Base-by-base conservation (phyloP, 495 filamentous ascomycete species). In the Trichocladium uniseriatum region DNA sequence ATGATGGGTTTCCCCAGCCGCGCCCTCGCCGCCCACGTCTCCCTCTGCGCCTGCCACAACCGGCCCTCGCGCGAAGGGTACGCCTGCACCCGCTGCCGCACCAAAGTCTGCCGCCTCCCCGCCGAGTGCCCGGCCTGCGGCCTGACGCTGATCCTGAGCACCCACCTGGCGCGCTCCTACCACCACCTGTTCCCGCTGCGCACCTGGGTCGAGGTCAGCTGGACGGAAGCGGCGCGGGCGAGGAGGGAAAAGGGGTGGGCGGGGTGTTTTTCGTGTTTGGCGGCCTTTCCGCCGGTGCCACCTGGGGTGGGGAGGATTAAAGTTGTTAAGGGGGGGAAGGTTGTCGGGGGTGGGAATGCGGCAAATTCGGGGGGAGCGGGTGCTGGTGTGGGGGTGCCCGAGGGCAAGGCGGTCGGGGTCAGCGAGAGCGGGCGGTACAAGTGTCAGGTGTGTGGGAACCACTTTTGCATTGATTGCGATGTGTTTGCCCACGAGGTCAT, bases 1-100 rank as follows among this genome's bases (percentile, higher is more conserved):
- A 94, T 89, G 86, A 97, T 97, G 94, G 94, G 92, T 4, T 99
- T 99, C 57, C 92, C 92, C n/a, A 90, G 84, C 38, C 80, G 92
- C 14, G 84, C 84, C n/a, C 79, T 89, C 42, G 87, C 88, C 31
- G 31, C 31, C 43, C 81, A 79, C n/a, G 60, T 74, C 53, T 70
- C 63, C 49, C 78, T 92, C 40, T 98, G 92, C 60, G 89, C 90
- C 24, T 98, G 92, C 61, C 94, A 99, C 69, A 83, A 81, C 48
- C 82, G 82, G 34, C 83, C 89, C 18, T 87, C 78, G 10, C 76
- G 82, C 28, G 89, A 89, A n/a, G 91, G 92, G 0, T 99, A 97
- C 67, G 67, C 82, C 18, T 99, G 92, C 71, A 89, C 89, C 14
- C 76, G 92, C 45, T 98, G 92, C 73, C 78, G 75, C 27, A 79